phyloP scores from a whole-genome alignment of 345 rosid species.

The Rhizophora mangle region DNA sequence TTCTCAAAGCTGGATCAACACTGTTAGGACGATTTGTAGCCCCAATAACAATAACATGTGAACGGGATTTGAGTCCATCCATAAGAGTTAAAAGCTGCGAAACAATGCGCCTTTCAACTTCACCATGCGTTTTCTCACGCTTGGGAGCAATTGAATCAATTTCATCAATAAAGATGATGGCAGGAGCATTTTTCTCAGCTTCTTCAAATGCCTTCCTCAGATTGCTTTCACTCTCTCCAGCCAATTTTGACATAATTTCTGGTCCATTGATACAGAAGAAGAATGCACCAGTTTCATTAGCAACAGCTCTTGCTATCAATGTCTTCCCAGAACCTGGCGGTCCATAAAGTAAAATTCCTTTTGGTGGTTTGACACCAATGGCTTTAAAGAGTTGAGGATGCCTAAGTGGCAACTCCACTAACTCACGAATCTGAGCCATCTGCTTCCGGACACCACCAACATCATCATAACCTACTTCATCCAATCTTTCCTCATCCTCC shows the following conservation, averaged over 20 bases:
- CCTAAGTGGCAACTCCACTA: slow-evolving; percentile 65
- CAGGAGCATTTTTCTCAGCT: slow-evolving; percentile 56
- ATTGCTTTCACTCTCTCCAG: slow-evolving; percentile 76
- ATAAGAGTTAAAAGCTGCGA: slow-evolving; percentile 57
- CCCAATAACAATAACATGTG: slow-evolving; percentile 48
- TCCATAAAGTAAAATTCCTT: slow-evolving; percentile 60
- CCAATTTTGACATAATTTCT: slow-evolving; percentile 69
- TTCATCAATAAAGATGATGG: slow-evolving; percentile 67
- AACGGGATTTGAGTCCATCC: slow-evolving; percentile 49
- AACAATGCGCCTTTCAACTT: slow-evolving; percentile 63
- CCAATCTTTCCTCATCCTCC: slow-evolving; percentile 67
- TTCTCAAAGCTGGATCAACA: slow-evolving; percentile 48
- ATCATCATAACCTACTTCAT: slow-evolving; percentile 74
- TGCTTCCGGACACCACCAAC: slow-evolving; percentile 76
- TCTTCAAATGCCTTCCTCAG: slow-evolving; percentile 72
- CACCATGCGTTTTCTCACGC: slow-evolving; percentile 64
- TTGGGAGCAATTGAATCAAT: slow-evolving; percentile 70
- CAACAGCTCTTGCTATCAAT: slow-evolving; percentile 61
- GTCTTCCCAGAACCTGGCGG: slow-evolving; percentile 43
- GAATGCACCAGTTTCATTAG: slow-evolving; percentile 71
- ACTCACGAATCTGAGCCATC: slow-evolving; percentile 70
- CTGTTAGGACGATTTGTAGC: slow-evolving; percentile 51
- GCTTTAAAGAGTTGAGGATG: slow-evolving; percentile 72
- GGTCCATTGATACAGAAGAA: slow-evolving; percentile 72
- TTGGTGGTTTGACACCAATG: slow-evolving; percentile 70